Evolutionary conservation across 495 filamentous ascomycete genomes (phyloP).

Genomic region (Rhypophila decipiens): DNA sequence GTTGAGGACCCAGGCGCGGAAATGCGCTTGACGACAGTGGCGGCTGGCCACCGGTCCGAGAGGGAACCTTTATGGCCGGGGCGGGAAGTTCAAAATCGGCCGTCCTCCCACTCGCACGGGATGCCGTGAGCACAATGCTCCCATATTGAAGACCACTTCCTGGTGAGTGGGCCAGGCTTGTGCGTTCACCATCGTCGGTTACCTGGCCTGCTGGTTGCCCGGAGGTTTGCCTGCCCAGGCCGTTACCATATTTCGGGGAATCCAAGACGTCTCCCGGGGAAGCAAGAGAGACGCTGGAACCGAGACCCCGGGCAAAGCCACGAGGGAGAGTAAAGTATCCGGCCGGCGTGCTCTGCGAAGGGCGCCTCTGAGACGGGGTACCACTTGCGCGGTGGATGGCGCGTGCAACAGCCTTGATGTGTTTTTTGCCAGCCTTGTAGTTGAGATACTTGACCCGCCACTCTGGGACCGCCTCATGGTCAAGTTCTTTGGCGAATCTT

Average conservation of each 20-base stretch:
- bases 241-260: constrained; percentile 11
- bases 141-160: constrained; percentile 54
- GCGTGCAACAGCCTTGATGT: constrained; percentile 71
- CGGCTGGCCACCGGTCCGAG: constrained; percentile 23
- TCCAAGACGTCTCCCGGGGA: background rate
- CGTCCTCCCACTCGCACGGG: constrained; percentile 35
- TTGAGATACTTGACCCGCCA: constrained; percentile 89
- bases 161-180: constrained; percentile 24
- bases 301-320: constrained; percentile 9
- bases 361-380: constrained; percentile 36
- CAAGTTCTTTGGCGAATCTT: constrained; percentile 66
- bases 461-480: constrained; percentile 83
- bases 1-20: constrained; percentile 11
- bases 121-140: constrained; percentile 65
- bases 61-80: constrained; percentile 60
- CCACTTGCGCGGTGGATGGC: constrained; percentile 59
- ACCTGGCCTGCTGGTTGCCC: constrained; percentile 6
- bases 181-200: constrained; percentile 23
- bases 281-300: constrained; percentile 1
- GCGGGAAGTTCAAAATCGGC: constrained; percentile 64
- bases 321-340: constrained; percentile 10
- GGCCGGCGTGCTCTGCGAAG: constrained; percentile 14
- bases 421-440: constrained; percentile 91
- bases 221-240: constrained; percentile 18
- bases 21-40: no score